Evolutionary conservation across 129 eudicot genomes (phyloP).

Genomic region (Lonicera japonica): DNA sequence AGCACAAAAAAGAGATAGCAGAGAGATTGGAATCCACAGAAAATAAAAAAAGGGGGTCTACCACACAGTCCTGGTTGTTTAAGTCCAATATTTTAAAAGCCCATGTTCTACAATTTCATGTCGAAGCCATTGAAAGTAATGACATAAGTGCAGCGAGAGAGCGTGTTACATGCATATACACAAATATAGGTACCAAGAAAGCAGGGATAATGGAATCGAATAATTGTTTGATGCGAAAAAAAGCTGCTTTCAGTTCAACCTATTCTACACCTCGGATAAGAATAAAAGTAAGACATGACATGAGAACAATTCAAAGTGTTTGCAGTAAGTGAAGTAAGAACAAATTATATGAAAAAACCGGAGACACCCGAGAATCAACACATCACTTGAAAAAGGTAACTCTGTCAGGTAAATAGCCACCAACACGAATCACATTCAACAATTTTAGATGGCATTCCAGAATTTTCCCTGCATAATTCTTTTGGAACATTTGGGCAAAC

Average conservation of each 20-base stretch:
- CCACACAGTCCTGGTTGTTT: constrained; percentile 13
- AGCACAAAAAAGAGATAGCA: constrained; percentile 32
- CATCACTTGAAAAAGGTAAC: neutral
- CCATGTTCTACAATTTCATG: constrained; percentile 5
- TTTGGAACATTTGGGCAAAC: no score
- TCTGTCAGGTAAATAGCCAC: no score
- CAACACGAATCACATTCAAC: no score
- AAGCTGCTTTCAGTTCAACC: neutral
- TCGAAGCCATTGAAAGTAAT: neutral
- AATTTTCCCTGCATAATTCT: no score
- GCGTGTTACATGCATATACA: no score
- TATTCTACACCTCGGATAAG: neutral
- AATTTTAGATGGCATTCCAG: no score
- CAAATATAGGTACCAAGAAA: neutral
- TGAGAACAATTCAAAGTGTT: neutral
- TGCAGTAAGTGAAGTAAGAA: neutral
- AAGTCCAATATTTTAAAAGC: constrained; percentile 16
- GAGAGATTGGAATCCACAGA: constrained; percentile 48
- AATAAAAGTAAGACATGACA: no score
- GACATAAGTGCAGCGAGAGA: neutral
- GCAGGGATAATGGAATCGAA: neutral
- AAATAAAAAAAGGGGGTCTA: constrained; percentile 38
- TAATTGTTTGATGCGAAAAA: no score
- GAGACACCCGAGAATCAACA: neutral
- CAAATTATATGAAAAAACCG: neutral